These are phyloP conservation scores for Metschnikowia matae DNA, from an alignment of 805 yeast genomes.

Conservation along the genomic window DNA sequence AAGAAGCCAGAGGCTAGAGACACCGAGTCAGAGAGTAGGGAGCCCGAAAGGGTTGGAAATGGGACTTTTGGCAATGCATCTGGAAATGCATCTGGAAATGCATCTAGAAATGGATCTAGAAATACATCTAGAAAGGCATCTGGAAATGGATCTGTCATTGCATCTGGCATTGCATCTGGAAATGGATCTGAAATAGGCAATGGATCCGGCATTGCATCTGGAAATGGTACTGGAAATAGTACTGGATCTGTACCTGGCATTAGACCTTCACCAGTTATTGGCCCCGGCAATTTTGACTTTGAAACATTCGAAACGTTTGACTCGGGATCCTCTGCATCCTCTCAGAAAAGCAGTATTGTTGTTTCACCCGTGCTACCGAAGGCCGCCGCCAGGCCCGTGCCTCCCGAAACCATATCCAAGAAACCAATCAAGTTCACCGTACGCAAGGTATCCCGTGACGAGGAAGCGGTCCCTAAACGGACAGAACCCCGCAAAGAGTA, in stretches of 20 bases:
- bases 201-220: too few relatives aligned
- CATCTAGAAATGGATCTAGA: too few relatives aligned
- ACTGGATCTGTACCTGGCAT: too few relatives aligned
- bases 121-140: too few relatives aligned
- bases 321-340: too few relatives aligned
- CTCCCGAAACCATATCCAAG: constrained; percentile 1
- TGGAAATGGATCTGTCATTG: too few relatives aligned
- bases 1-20: neutral
- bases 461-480: neutral
- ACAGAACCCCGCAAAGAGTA: constrained; percentile 3
- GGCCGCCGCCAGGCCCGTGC: constrained; percentile 5
- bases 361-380: constrained; percentile 10
- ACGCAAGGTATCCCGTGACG: constrained; percentile 19
- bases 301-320: too few relatives aligned
- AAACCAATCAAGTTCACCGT: constrained; percentile 20
- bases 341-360: neutral
- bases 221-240: too few relatives aligned
- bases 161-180: too few relatives aligned
- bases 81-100: neutral
- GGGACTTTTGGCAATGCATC: neutral
- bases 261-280: too few relatives aligned
- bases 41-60: neutral
- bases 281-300: too few relatives aligned
- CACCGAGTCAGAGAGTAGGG: neutral
- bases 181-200: too few relatives aligned